Base-by-base conservation (phyloP, 2,329 filamentous ascomycete genomes). In the Claviceps sp. region DNA sequence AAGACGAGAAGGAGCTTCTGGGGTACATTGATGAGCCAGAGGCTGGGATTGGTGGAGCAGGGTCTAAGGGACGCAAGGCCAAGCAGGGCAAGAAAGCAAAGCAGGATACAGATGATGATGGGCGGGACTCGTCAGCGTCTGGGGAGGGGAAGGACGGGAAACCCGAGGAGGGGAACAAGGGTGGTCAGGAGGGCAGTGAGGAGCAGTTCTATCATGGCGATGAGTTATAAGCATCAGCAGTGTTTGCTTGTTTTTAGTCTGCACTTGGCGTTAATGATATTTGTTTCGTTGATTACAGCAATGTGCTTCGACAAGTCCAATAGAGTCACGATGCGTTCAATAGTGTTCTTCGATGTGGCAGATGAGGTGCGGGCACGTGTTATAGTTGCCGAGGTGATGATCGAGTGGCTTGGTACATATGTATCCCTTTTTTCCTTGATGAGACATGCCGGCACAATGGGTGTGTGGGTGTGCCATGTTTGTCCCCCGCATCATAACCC, bases 11-110 rank as follows among this genome's bases (percentile, higher is more conserved):
- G 55, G 84, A 88, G 62, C 78, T 91, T 42, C 72, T 84, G 45
- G 86, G 84, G 0, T 79, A 86, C 43, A 76, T 91, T 16, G 81
- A 84, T 30, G 75, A 78, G 4, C 48, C 52, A 5, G 7, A 18
- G 18, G 9, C 3, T 5, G 44, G 13, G 2, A 47, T 26, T 20
- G 24, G 46, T 5, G 34, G n/a, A 30, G 14, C 41, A 1, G 73
- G 14, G 6, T 26, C 13, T n/a, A 26, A 24, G 42, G 4, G 13
- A 16, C 37, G 9, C n/a, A 41, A 78, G 0, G 71, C 74, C 9
- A 51, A 1, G 51, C 44, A 42, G 3, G 47, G 16, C 5, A 45
- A 58, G 18, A 9, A 44, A 51, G 24, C 53, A 20, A 40, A 47
- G 18, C 20, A 41, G 20, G 37, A 34, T 34, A 34, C 8, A 34